Evolutionary conservation across 1,139 yeast genomes (phyloP).

Genomic region (Lodderomyces theae): DNA sequence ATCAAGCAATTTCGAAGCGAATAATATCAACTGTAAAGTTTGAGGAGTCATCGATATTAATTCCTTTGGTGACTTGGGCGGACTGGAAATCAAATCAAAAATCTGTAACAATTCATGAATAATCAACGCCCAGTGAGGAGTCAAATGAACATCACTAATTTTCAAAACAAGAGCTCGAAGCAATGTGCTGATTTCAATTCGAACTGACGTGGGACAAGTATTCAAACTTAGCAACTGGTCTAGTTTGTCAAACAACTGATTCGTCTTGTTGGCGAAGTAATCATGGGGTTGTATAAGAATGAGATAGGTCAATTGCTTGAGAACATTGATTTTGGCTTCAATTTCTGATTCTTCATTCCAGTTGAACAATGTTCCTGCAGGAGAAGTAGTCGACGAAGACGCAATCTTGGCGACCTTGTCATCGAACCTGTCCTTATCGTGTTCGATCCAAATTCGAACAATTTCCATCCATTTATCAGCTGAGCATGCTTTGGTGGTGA

Average conservation of each 20-base stretch:
- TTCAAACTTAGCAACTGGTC: slow-evolving; percentile 11
- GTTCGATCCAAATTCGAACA: slow-evolving; percentile 53
- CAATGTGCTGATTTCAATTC: slow-evolving; percentile 50
- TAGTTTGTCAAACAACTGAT: slow-evolving; percentile 48
- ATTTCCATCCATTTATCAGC: slow-evolving; percentile 49
- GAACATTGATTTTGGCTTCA: slow-evolving; percentile 43
- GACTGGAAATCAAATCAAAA: slow-evolving; percentile 34
- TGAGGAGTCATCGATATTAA: slow-evolving; percentile 32
- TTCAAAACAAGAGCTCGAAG: slow-evolving; percentile 62
- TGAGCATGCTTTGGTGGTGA: slow-evolving; percentile 13
- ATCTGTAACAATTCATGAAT: slow-evolving; percentile 57
- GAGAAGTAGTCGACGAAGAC: slow-evolving; percentile 46
- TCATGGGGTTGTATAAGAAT: slow-evolving; percentile 61
- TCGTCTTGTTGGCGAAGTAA: slow-evolving; percentile 46
- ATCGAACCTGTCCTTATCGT: slow-evolving; percentile 56
- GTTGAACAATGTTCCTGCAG: slow-evolving; percentile 55
- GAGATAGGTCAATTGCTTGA: slow-evolving; percentile 62
- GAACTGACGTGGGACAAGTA: slow-evolving; percentile 34
- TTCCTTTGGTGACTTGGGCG: slow-evolving; percentile 20
- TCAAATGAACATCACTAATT: slow-evolving; percentile 61
- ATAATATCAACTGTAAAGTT: slow-evolving; percentile 45
- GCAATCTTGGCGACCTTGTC: slow-evolving; percentile 56
- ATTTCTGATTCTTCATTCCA: slow-evolving; percentile 75
- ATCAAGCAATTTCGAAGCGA: slow-evolving; percentile 77
- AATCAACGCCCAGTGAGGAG: slow-evolving; percentile 69